A percentile compares a stretch with the other conserved stretches of the same genome.
Conservation (phyloP, 805 yeast species). For the Candida sithepensis region DNA sequence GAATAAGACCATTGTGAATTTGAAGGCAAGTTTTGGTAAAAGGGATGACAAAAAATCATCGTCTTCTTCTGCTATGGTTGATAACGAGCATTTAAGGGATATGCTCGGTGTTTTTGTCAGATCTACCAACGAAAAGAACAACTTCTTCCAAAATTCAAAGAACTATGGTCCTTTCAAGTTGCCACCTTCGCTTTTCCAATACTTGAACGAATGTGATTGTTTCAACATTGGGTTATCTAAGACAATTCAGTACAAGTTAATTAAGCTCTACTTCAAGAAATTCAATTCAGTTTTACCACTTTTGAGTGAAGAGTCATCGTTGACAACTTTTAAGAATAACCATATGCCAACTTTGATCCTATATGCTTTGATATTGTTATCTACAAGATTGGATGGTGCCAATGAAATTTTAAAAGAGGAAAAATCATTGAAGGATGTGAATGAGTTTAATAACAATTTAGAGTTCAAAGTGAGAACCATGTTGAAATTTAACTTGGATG, state of each 20-base stretch:
- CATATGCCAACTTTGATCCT: constrained; percentile 37
- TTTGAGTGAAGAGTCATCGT: constrained; percentile 36
- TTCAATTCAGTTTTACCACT: constrained; percentile 40
- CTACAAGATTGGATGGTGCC: constrained; percentile 38
- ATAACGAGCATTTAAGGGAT: constrained; percentile 14
- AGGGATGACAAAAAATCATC: neutral
- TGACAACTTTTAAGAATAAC: constrained; percentile 32
- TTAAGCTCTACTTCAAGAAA: constrained; percentile 37
- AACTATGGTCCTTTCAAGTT: constrained; percentile 17
- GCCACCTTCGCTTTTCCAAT: constrained; percentile 11
- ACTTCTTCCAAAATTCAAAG: constrained; percentile 8
- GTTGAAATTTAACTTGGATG: constrained; percentile 35
- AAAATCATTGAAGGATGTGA: constrained; percentile 5
- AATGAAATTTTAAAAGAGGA: constrained; percentile 25
- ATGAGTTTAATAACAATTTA: constrained; percentile 26
- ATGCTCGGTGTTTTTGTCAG: constrained; percentile 21
- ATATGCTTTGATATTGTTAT: constrained; percentile 40
- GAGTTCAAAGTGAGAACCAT: constrained; percentile 33
- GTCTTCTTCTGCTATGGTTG: constrained; percentile 8
- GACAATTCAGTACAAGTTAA: constrained; percentile 20
- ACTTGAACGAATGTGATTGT: constrained; percentile 11
- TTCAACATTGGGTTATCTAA: constrained; percentile 14
- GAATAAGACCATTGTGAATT: neutral
- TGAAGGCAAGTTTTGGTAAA: neutral
- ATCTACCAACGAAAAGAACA: constrained; percentile 9